These are phyloP conservation scores for Musa balbisiana DNA, from an alignment of 202 grass and related monocot species.

Conservation along the genomic window DNA sequence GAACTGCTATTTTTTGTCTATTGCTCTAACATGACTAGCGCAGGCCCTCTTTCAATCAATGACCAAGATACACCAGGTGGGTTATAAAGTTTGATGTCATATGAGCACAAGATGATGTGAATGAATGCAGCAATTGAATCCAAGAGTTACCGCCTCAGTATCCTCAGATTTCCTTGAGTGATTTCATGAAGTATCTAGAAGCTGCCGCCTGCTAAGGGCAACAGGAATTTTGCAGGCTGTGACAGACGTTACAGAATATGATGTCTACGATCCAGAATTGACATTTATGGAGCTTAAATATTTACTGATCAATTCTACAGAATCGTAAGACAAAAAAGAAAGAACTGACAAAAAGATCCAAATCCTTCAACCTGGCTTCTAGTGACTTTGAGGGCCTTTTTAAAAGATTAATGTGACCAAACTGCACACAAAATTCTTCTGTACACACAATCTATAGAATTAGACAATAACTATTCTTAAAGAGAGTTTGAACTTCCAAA, in stretches of 20 bases:
- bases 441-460: neutral
- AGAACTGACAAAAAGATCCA: neutral
- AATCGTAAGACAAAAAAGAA: neutral
- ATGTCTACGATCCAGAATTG: neutral
- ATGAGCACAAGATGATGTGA: too few species aligned
- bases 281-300: neutral
- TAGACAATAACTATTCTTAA: neutral
- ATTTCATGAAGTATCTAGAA: too few species aligned
- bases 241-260: neutral
- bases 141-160: too few species aligned
- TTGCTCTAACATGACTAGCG: too few species aligned
- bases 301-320: neutral
- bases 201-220: too few species aligned
- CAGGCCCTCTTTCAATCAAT: too few species aligned
- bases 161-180: too few species aligned
- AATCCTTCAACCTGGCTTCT: neutral
- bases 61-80: too few species aligned
- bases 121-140: too few species aligned
- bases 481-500: neutral
- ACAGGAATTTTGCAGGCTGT: too few species aligned
- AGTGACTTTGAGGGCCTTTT: neutral
- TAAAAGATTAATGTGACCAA: neutral
- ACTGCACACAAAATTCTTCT: neutral
- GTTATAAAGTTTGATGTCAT: too few species aligned
- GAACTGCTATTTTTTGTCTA: too few species aligned